A percentile compares a stretch with the other conserved stretches of the same genome.
phyloP scores from a whole-genome alignment of 176 grass and related monocot genomes.

The Metroxylon sagu region DNA sequence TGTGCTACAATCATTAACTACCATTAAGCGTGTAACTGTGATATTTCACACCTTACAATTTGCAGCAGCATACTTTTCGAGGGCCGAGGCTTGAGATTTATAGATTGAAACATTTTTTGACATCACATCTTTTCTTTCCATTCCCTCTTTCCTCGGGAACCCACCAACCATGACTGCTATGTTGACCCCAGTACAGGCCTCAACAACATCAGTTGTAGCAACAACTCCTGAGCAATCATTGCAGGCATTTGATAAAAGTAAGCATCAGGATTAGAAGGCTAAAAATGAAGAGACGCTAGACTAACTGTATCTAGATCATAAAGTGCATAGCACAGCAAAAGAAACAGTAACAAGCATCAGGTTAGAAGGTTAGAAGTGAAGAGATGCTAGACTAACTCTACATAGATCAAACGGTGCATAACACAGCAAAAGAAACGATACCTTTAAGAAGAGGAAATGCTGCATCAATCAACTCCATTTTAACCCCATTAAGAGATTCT shows the following conservation, averaged over 20 bases:
- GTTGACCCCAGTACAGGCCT: slow-evolving; percentile 94
- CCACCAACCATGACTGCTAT: slow-evolving; percentile 97
- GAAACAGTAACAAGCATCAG: background rate
- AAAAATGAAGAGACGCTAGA: slow-evolving; percentile 7
- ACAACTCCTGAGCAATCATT: slow-evolving; percentile 65
- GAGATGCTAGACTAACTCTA: background rate
- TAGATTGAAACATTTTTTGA: slow-evolving; percentile 99
- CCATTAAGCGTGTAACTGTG: background rate
- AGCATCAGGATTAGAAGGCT: background rate
- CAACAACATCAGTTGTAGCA: slow-evolving; percentile 81
- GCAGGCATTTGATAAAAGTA: too few species aligned
- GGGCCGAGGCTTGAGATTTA: slow-evolving; percentile 88
- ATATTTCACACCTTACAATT: slow-evolving; percentile 66
- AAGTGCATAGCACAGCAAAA: background rate
- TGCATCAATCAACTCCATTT: slow-evolving; percentile 96
- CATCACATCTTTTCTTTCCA: slow-evolving; percentile 99
- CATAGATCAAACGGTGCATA: background rate
- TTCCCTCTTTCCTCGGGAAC: slow-evolving; percentile 95
- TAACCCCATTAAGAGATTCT: slow-evolving; percentile 84
- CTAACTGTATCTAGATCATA: slow-evolving; percentile 1
- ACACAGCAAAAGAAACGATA: slow-evolving; percentile 11
- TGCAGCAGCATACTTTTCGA: slow-evolving; percentile 75
- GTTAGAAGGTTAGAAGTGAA: slow-evolving; percentile 8
- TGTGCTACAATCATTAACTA: too few species aligned
- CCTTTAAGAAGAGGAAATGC: slow-evolving; percentile 96